These are phyloP conservation scores for Vigna angularis DNA, from an alignment of 306 rosid species.

Conservation along the genomic window DNA sequence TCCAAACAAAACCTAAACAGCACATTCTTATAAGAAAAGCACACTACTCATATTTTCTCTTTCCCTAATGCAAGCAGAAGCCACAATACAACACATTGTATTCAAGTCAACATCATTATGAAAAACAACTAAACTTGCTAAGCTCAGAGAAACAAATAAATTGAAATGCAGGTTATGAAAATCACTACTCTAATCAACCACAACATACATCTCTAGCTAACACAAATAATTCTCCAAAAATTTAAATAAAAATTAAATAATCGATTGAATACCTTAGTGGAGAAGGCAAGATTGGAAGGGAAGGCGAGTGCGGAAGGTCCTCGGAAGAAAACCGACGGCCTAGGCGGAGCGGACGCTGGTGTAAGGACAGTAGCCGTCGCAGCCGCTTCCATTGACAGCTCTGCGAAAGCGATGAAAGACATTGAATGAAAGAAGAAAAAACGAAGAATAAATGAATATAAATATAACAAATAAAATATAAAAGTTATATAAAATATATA, in stretches of 20 bases:
- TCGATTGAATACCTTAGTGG: constrained; percentile 59
- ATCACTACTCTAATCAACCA: neutral
- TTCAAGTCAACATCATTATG: neutral
- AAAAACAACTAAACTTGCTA: neutral
- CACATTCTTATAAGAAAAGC: neutral
- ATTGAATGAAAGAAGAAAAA: neutral
- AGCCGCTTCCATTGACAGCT: constrained; percentile 63
- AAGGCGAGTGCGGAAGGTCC: constrained; percentile 53
- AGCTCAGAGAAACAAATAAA: neutral
- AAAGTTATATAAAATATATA: neutral
- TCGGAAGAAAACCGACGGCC: constrained; percentile 39
- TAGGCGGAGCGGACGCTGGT: constrained; percentile 46
- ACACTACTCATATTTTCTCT: neutral
- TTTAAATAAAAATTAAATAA: neutral
- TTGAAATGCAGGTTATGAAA: constrained; percentile 21
- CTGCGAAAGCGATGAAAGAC: constrained; percentile 22
- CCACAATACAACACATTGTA: neutral
- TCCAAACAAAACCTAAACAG: neutral
- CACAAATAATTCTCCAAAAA: neutral
- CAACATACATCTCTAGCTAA: neutral
- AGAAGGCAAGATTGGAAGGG: constrained; percentile 47
- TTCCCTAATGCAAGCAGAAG: neutral
- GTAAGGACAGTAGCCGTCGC: constrained; percentile 47
- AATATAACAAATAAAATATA: too few species aligned
- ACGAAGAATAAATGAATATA: neutral